phyloP scores from a whole-genome alignment of 805 yeast species.

The Kazachstania martiniae region DNA sequence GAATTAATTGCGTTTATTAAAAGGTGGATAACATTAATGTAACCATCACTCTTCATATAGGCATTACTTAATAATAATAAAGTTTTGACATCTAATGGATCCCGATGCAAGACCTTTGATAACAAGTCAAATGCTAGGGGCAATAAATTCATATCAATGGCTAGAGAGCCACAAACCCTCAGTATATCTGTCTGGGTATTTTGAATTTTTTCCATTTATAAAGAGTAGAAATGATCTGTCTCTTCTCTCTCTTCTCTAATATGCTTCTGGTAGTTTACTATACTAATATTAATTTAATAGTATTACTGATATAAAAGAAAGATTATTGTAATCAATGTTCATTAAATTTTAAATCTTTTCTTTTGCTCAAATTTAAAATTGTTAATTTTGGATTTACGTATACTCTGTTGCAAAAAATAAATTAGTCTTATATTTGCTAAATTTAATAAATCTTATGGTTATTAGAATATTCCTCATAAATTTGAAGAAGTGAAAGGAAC shows the following conservation, averaged over 20 bases:
- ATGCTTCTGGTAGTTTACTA: background rate
- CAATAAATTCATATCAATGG: constrained; percentile 13
- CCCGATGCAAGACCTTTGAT: constrained; percentile 8
- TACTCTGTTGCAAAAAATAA: too few relatives aligned
- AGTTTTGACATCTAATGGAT: constrained; percentile 10
- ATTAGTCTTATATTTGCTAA: too few relatives aligned
- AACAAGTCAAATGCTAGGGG: constrained; percentile 12
- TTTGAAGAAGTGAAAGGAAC: too few relatives aligned
- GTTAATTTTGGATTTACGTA: too few relatives aligned
- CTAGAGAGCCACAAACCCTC: constrained; percentile 15
- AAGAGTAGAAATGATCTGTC: background rate
- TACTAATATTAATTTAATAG: too few relatives aligned
- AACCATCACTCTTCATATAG: constrained; percentile 9
- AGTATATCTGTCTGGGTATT: constrained; percentile 8
- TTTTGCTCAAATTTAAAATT: too few relatives aligned
- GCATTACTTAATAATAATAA: constrained; percentile 11
- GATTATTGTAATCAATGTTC: too few relatives aligned
- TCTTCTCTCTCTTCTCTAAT: too few relatives aligned
- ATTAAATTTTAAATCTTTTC: too few relatives aligned
- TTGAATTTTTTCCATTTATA: constrained; percentile 3
- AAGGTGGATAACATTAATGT: constrained; percentile 8
- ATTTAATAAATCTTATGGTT: too few relatives aligned
- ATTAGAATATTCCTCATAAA: too few relatives aligned
- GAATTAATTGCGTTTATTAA: constrained; percentile 11
- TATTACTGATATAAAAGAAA: too few relatives aligned